Base-by-base conservation (phyloP, 148 eudicot genomes). In the Cornus suecica region DNA sequence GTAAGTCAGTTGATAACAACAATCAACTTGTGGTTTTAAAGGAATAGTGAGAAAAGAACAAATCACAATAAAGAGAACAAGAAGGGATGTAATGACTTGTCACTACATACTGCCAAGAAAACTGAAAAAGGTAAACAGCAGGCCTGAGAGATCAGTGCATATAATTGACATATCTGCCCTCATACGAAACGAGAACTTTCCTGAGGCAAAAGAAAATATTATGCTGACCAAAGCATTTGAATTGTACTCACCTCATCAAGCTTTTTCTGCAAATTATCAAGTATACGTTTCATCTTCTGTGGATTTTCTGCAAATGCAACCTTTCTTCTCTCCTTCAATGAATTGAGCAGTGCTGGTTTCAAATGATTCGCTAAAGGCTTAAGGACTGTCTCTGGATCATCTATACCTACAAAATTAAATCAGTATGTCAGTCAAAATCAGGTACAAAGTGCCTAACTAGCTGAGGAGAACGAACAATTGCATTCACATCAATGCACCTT, bases 301-400 rank as follows among this genome's bases (percentile, higher is more conserved):
- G 93, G 83, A 85, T 93, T 92, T 56, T 88, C 93, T 30, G 97
- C 90, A 75, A 92, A 80, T 65, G 90, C 78, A 51, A 85, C 85
- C 87, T 88, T 92, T 80, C 87, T 87, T 85, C 84, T 91, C 68
- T 92, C 97, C 76, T 86, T 89, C 97, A 92, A 93, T 56, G 94
- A 88, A 77, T 85, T 87, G 32, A 91, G 85, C 70, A 95, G 81
- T 91, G 87, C 83, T 37, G 99, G 99, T 81, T 94, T 89, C 83
- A 95, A 78, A 82, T 95, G 90, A 81, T 79, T 82, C 5, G 91
- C 97, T 78, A 95, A 75, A 70, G 94, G 91, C 79, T 80, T 86
- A 75, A 95, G 90, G 83, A 95, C 82, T 68, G 84, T 80, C 72
- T 92, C 97, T 54, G 87, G 88, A 72, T 91, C 97, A 84, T 88